Evolutionary conservation across 495 filamentous ascomycete genomes (phyloP), one percentile per base, ranked within the genome.

Genomic region (Hypoxylon subgilvum): DNA sequence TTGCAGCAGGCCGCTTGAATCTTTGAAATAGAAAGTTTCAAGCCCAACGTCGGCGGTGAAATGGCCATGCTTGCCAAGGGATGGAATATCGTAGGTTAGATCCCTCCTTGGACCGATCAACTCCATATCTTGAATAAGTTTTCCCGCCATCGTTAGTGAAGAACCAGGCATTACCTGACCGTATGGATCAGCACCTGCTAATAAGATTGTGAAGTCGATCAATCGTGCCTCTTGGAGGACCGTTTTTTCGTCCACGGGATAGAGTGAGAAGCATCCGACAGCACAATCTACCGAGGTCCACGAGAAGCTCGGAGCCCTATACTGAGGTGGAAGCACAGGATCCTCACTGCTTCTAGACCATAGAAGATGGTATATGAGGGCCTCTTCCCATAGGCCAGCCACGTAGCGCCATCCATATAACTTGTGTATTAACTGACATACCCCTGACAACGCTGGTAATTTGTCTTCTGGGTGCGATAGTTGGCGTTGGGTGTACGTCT

Each of bases 351-450:
- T 4, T 30, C 41, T 6, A 3, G 21, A 8, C 58, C 58, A 62
- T 12, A 47, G 32, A 10, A 62, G 36, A 16, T 57, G 35, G 23
- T 5, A 27, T 9, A 49, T 23, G 38, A 62, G 52, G 3, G 19
- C 6, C 5, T 51, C 36, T 32, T 50, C 25, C 59, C 59, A 63
- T 6, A 63, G 21, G 2, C 59, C 59, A 14, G 52, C 59, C 16
- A 63, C 28, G 28, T 63, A 63, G 38, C 13, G 38, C 34, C 25
- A 52, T 25, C 28, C 28, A 14, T 27, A 34, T 17, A 10, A 30
- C 12, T 13, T 42, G 1, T 52, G 14, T 6, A 52, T 22, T 5
- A 43, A n/a, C 14, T 52, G 49, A 14, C 49, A 38, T 43, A 52
- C 27, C 12, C 49, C 49, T 12, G 49, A 52, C 4, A 43, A 13